A percentile compares a stretch with the other conserved stretches of the same genome.
These are phyloP conservation scores for Colletotrichum neosansevieriae DNA, from an alignment of 2,329 filamentous ascomycete genomes.

Conservation along the genomic window DNA sequence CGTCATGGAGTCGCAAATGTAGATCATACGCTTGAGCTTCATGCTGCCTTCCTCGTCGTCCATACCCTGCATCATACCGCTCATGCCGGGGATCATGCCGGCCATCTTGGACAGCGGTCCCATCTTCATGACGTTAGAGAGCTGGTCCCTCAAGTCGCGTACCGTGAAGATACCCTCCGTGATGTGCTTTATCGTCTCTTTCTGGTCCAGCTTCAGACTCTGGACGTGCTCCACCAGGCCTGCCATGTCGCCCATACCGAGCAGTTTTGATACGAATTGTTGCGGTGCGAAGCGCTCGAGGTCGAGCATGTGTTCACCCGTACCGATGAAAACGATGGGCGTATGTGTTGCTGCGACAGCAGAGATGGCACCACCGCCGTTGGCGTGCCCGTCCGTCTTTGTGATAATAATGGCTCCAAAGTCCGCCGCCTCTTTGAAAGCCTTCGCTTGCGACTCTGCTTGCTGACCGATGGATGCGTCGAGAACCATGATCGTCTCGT, in stretches of 20 bases:
- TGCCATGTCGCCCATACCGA: conserved; percentile 98
- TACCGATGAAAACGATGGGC: conserved; percentile 97
- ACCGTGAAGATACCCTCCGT: conserved; percentile 96
- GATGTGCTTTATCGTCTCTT: conserved; percentile 99
- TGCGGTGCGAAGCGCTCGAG: conserved; percentile 93
- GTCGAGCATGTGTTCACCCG: conserved; percentile 96
- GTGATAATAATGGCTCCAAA: conserved; percentile 99
- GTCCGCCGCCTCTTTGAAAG: conserved; percentile 96
- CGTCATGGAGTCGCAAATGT: conserved; percentile 99
- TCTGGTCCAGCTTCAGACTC: conserved; percentile 93
- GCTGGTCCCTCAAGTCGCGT: conserved; percentile 92
- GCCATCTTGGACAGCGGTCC: conserved; percentile 97
- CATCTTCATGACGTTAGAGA: conserved; percentile 99
- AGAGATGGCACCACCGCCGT: conserved; percentile 96
- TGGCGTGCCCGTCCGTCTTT: conserved; percentile 96
- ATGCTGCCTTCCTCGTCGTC: conserved; percentile 95
- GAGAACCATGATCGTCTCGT: conserved; percentile 98
- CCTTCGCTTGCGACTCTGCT: conserved; percentile 92
- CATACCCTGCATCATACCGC: conserved; percentile 93
- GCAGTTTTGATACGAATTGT: conserved; percentile 91
- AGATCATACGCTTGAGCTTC: conserved; percentile 98
- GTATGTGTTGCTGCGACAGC: conserved; percentile 96
- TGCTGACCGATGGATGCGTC: conserved; percentile 97
- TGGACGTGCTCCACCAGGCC: conserved; percentile 97
- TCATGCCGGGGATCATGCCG: conserved; percentile 97